Evolutionary conservation across 805 yeast species (phyloP).

Genomic region (Saturnispora besseyi): DNA sequence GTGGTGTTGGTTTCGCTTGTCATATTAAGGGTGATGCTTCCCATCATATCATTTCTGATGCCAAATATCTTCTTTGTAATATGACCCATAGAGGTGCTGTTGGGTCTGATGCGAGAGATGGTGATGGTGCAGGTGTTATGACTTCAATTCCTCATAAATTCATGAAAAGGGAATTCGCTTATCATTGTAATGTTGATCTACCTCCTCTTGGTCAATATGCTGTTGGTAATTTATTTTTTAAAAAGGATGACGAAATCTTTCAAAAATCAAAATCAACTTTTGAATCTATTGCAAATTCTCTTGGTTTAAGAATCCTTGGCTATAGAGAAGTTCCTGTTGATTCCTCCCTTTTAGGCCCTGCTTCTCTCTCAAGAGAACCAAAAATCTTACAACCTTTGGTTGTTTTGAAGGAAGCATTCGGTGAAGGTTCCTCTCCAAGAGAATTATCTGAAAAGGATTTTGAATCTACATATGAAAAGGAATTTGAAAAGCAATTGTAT

Average conservation of each 20-base stretch:
- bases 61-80: slow-evolving; percentile 77
- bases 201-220: slow-evolving; percentile 87
- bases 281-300: slow-evolving; percentile 65
- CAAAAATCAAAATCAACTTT: slow-evolving; percentile 66
- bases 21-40: slow-evolving; percentile 81
- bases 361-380: slow-evolving; percentile 90
- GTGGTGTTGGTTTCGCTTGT: slow-evolving; percentile 95
- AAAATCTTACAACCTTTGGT: slow-evolving; percentile 87
- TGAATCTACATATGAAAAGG: slow-evolving; percentile 45
- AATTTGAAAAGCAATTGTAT: slow-evolving; percentile 76
- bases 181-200: slow-evolving; percentile 53
- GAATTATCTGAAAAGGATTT: slow-evolving; percentile 42
- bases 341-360: slow-evolving; percentile 90
- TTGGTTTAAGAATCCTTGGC: slow-evolving; percentile 77
- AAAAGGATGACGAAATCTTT: slow-evolving; percentile 68
- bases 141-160: slow-evolving; percentile 87
- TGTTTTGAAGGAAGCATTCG: slow-evolving; percentile 48
- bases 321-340: slow-evolving; percentile 96
- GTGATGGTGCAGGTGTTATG: slow-evolving; percentile 98
- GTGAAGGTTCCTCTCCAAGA: slow-evolving; percentile 29
- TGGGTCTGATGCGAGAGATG: slow-evolving; percentile 90
- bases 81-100: slow-evolving; percentile 99
- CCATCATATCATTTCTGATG: slow-evolving; percentile 91
- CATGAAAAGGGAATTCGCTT: slow-evolving; percentile 73
- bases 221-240: slow-evolving; percentile 89